A percentile compares a stretch with the other conserved stretches of the same genome.
Conservation (phyloP, 805 yeast genomes). For the Blastobotrys parvus region DNA sequence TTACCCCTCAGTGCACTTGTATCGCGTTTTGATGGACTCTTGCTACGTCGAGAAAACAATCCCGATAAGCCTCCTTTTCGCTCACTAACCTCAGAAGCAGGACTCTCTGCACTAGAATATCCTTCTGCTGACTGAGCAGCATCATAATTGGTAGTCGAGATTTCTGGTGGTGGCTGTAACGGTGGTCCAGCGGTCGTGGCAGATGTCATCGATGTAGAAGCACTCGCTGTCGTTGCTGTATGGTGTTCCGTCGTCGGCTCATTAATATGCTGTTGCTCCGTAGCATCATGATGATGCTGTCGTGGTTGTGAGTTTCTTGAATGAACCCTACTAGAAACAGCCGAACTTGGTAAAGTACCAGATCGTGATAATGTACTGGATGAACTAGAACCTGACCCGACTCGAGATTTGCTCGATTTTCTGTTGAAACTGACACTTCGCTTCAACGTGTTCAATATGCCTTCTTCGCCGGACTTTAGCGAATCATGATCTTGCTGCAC, state of each 20-base stretch:
- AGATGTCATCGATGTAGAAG: no score
- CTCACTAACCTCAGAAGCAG: no score
- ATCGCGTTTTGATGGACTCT: conserved; percentile 9
- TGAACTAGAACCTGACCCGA: conserved; percentile 13
- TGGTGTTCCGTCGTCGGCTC: no score
- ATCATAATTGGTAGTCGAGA: not conserved
- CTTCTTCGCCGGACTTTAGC: conserved; percentile 1
- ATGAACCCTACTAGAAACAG: no score
- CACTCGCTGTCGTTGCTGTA: no score
- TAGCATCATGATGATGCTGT: no score
- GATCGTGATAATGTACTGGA: conserved; percentile 4
- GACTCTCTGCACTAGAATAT: no score
- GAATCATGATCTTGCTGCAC: not conserved
- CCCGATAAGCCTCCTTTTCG: conserved; percentile 6
- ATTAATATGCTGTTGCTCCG: no score
- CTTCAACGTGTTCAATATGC: conserved; percentile 11
- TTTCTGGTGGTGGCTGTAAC: no score
- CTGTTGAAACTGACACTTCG: conserved; percentile 14
- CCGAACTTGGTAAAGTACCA: not conserved
- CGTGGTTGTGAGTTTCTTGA: no score
- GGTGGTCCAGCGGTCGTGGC: no score
- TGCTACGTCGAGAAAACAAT: conserved; percentile 12
- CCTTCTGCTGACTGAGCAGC: no score
- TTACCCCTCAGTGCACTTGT: not conserved
- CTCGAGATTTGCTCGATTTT: conserved; percentile 9